Evolutionary conservation across 495 filamentous ascomycete genomes (phyloP).

Genomic region (Pyronema domesticum): DNA sequence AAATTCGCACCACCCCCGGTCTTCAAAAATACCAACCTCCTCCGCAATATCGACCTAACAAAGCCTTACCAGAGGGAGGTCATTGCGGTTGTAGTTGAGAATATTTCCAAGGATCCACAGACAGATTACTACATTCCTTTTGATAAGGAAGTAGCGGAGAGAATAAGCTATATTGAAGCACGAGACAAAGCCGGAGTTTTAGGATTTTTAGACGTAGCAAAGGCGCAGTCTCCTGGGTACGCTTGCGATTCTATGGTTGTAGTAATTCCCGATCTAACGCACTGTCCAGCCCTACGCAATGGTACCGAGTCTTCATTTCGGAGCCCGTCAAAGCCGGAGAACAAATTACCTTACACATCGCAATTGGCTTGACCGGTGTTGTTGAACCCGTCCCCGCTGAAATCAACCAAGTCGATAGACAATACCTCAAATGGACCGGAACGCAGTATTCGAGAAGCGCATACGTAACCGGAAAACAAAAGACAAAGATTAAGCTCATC

Average conservation of each 20-base stretch:
- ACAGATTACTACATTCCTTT: constrained; percentile 80
- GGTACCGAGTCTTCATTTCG: constrained; percentile 64
- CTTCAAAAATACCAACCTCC: constrained; percentile 79
- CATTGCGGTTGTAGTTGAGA: constrained; percentile 88
- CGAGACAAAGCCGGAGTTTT: constrained; percentile 67
- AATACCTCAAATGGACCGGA: constrained; percentile 72
- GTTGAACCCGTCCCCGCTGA: constrained; percentile 60
- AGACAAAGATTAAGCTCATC: constrained; percentile 88
- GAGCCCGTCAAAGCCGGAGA: constrained; percentile 52
- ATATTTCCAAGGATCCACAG: constrained; percentile 54
- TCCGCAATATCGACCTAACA: constrained; percentile 79
- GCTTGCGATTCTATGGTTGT: constrained; percentile 24
- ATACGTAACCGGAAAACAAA: constrained; percentile 76
- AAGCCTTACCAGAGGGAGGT: constrained; percentile 78
- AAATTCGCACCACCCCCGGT: constrained; percentile 74
- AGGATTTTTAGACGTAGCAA: constrained; percentile 48
- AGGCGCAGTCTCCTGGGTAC: constrained; percentile 44
- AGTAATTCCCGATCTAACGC: not conserved
- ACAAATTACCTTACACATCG: constrained; percentile 74
- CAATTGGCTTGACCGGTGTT: constrained; percentile 56
- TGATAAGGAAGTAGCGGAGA: constrained; percentile 49
- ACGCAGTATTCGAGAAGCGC: constrained; percentile 64
- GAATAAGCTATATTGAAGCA: constrained; percentile 72
- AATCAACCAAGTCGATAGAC: constrained; percentile 63
- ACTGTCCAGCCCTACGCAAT: constrained; percentile 48